Evolutionary conservation across 805 yeast genomes (phyloP).

Genomic region (Metschnikowia proteae): DNA sequence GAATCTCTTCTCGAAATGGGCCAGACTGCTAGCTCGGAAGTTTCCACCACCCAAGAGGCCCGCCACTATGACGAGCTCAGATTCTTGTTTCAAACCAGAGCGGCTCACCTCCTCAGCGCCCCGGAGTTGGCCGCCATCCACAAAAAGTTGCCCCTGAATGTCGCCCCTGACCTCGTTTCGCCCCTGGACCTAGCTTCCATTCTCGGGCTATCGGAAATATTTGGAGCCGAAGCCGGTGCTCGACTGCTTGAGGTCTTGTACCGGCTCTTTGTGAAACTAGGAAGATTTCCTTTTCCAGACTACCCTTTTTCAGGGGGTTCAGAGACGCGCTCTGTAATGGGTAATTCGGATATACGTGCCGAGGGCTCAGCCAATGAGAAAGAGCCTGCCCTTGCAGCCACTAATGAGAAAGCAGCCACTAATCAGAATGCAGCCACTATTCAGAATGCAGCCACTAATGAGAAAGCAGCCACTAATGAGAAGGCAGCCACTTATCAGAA

Average conservation of each 20-base stretch:
- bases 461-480: too few species aligned
- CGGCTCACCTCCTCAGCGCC: conserved; percentile 5
- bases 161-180: neutral
- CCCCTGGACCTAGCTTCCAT: neutral
- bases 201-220: neutral
- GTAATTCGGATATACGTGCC: too few species aligned
- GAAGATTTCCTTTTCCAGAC: neutral
- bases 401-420: too few species aligned
- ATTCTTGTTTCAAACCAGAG: conserved; percentile 5
- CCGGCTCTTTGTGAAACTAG: neutral
- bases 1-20: conserved; percentile 15
- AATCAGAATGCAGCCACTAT: too few species aligned
- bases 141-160: neutral
- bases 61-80: neutral
- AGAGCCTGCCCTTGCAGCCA: neutral
- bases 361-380: neutral
- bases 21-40: conserved; percentile 15
- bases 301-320: neutral
- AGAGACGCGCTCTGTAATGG: too few species aligned
- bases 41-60: neutral
- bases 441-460: too few species aligned
- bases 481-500: too few species aligned
- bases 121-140: conserved; percentile 9
- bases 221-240: neutral
- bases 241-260: neutral